Evolutionary conservation across 148 eudicot genomes (phyloP), one percentile per base, ranked within the genome.

Genomic region (Talinum fruticosum): DNA sequence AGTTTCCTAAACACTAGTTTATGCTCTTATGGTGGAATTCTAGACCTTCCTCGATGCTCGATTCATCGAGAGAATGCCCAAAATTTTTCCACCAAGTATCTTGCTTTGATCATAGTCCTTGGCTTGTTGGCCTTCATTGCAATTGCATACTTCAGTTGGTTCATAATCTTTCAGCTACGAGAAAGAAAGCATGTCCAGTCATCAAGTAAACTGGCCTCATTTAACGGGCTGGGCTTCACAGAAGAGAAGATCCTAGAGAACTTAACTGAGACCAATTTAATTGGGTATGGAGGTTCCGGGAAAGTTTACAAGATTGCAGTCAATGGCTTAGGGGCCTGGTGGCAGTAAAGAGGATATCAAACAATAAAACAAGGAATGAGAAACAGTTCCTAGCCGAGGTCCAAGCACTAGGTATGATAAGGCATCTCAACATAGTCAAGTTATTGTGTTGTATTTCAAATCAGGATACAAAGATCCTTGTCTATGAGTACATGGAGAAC

Each of bases 401-500:
- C 41, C 71, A 85, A 51, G 82, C 84, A 49, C 38, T 92, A 47
- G 88, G 97, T 33, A 85, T 79, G 8, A 87, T 92, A 26, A 75
- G 90, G 68, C 94, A 92, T 74, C 71, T 74, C 18, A 92, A 92
- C 53, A 92, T 92, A 79, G 91, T 90, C 73, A 92, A 90, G 82
- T 85, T 92, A 24, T 65, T 92, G n/a, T 90, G 94, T 62, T 92
- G 91, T 76, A 78, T 92, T 74, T 88, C 94, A 16, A 87, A 87
- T 69, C 86, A 88, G n/a, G 75, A 72, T 34, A 83, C 87, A 18
- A 92, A 85, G 61, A 74, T 92, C 69, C 90, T 90, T 24, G 91
- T 92, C 5, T 92, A 92, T 15, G 92, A 92, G 86, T 90, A 90
- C 73, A 86, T 92, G 89, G 89, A 85, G 82, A 90, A 92, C 28